Percentiles rank a stretch among this genome's conserved stretches.
Conservation (phyloP, 345 rosid species). For the Salix purpurea region DNA sequence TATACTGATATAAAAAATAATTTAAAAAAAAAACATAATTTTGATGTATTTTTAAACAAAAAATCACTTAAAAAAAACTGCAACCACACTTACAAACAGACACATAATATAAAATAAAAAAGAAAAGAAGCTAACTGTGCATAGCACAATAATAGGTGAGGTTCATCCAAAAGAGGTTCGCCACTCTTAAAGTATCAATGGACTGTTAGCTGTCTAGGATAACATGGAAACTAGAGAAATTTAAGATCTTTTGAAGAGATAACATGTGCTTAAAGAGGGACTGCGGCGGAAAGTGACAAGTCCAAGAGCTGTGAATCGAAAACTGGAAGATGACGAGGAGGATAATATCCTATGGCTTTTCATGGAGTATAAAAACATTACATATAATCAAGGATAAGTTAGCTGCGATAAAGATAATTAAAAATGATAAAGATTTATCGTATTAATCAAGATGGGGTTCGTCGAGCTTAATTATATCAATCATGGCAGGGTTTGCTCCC, state of each 20-base stretch:
- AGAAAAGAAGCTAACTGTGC: not conserved
- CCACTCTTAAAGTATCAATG: not conserved
- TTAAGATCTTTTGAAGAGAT: not conserved
- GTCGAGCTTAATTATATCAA: not conserved
- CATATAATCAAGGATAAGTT: not conserved
- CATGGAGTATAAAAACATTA: not conserved
- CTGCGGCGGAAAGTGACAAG: not conserved
- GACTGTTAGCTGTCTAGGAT: not conserved
- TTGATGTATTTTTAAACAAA: too few relatives aligned
- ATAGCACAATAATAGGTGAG: not conserved
- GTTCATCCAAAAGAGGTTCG: not conserved
- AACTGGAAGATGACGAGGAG: not conserved
- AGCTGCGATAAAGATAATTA: too few relatives aligned
- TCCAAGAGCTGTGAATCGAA: not conserved
- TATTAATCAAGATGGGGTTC: not conserved
- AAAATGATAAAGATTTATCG: too few relatives aligned
- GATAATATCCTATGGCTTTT: not conserved
- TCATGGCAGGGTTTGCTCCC: not conserved
- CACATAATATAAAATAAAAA: too few relatives aligned
- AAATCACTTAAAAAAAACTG: too few relatives aligned
- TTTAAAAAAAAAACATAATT: too few relatives aligned
- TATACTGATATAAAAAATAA: accelerated
- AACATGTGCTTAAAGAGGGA: not conserved
- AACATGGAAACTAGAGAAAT: not conserved
- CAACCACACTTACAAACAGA: too few relatives aligned